Evolutionary conservation across 345 rosid genomes (phyloP).

Genomic region (Geranium brycei): DNA sequence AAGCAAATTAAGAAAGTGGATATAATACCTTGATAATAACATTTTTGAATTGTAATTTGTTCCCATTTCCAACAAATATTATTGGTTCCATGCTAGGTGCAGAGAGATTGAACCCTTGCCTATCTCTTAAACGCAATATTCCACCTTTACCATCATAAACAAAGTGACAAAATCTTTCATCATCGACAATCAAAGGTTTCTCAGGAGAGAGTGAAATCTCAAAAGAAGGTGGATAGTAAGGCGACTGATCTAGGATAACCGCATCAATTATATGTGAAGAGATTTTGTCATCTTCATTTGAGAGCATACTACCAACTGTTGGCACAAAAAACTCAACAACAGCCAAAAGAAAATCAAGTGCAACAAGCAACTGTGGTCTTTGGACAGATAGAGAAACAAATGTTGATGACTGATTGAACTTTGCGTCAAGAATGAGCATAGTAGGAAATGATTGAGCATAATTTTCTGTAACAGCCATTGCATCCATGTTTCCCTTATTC

Average conservation of each 20-base stretch:
- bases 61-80: conserved; percentile 68
- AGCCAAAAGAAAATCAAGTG: conserved; percentile 88
- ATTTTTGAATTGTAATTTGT: conserved; percentile 71
- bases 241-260: conserved; percentile 47
- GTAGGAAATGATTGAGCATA: conserved; percentile 49
- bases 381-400: conserved; percentile 55
- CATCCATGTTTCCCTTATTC: conserved; percentile 20
- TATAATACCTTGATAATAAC: conserved; percentile 56
- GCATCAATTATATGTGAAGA: conserved; percentile 40
- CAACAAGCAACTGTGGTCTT: conserved; percentile 91
- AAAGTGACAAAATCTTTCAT: conserved; percentile 57
- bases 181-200: conserved; percentile 76
- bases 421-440: conserved; percentile 89
- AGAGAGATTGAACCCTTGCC: conserved; percentile 45
- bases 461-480: conserved; percentile 18
- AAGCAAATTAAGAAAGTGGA: neutral
- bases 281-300: conserved; percentile 55
- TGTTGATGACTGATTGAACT: conserved; percentile 51
- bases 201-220: conserved; percentile 63
- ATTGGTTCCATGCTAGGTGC: conserved; percentile 60
- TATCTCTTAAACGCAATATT: conserved; percentile 53
- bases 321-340: conserved; percentile 91
- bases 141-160: conserved; percentile 92
- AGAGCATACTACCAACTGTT: conserved; percentile 47
- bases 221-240: conserved; percentile 45